A percentile compares a stretch with the other conserved stretches of the same genome.
These are phyloP conservation scores for Ophioceras dolichostomum DNA, from an alignment of 2,329 filamentous ascomycete genomes.

Conservation along the genomic window DNA sequence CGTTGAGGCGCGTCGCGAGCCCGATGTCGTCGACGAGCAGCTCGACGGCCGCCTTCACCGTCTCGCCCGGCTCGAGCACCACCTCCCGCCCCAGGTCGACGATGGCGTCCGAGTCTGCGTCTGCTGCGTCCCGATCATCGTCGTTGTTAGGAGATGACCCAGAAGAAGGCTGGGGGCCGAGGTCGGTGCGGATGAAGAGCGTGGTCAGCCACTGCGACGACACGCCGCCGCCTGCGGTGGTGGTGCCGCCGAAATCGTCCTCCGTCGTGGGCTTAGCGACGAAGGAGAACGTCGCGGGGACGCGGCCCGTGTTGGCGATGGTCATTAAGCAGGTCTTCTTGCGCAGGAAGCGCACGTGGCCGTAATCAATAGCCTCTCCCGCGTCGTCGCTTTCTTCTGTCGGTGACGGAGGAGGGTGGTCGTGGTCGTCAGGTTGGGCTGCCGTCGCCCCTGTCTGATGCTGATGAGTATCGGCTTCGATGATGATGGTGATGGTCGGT, in stretches of 20 bases:
- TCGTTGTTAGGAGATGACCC: too few species aligned
- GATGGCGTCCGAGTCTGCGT: constrained; percentile 15
- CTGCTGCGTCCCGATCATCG: too few species aligned
- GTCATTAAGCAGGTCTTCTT: constrained; percentile 58
- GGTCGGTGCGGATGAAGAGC: constrained; percentile 42
- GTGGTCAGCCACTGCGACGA: constrained; percentile 58
- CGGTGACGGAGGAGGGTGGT: background rate
- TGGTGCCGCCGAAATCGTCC: constrained; percentile 20
- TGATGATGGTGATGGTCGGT: constrained; percentile 36
- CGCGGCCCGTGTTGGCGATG: constrained; percentile 83
- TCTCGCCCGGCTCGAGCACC: constrained; percentile 74
- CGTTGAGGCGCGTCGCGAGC: constrained; percentile 60
- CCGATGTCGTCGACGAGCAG: constrained; percentile 51
- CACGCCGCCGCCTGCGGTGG: constrained; percentile 7
- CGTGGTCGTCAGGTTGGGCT: constrained; percentile 33
- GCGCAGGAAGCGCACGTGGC: constrained; percentile 57
- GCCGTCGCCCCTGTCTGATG: constrained; percentile 12
- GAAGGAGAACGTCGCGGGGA: constrained; percentile 68
- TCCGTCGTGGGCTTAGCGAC: constrained; percentile 53
- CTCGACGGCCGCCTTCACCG: constrained; percentile 57
- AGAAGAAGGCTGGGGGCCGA: constrained; percentile 9
- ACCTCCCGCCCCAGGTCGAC: constrained; percentile 39
- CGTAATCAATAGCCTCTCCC: constrained; percentile 55
- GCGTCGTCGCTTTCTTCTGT: too few species aligned
- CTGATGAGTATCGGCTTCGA: constrained; percentile 43